A percentile compares a stretch with the other conserved stretches of the same genome.
phyloP scores from a whole-genome alignment of 1,284 basidiomycete genomes.

The Agroathelia rolfsii region DNA sequence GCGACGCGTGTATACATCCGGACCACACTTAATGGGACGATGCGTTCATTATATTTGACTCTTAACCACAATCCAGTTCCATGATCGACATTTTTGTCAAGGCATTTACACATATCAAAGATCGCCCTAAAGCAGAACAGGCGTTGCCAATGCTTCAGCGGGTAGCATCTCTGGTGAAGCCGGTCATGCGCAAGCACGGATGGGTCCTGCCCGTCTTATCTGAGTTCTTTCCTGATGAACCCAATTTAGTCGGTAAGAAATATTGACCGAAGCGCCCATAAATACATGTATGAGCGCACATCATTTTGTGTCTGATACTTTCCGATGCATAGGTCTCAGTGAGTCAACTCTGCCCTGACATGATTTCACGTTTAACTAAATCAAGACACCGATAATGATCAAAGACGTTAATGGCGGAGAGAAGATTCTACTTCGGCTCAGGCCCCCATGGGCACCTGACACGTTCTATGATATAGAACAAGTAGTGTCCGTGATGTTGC shows the following conservation, averaged over 20 bases:
- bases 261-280: too few species aligned
- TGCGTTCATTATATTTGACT: too few species aligned
- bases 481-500: conserved; percentile 72
- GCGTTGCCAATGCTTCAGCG: conserved; percentile 61
- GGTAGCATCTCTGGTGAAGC: conserved; percentile 75
- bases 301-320: too few species aligned
- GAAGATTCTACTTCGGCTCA: conserved; percentile 72
- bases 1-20: too few species aligned
- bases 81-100: conserved; percentile 46
- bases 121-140: conserved; percentile 46
- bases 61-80: too few species aligned
- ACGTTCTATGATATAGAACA: conserved; percentile 72
- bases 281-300: too few species aligned
- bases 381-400: too few species aligned
- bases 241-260: conserved; percentile 60
- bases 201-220: conserved; percentile 77
- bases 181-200: conserved; percentile 75
- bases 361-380: too few species aligned
- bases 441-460: conserved; percentile 57
- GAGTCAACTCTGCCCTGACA: too few species aligned
- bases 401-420: conserved; percentile 69
- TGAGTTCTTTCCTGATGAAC: conserved; percentile 78
- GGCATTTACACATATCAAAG: conserved; percentile 60
- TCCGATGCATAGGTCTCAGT: conserved; percentile 25
- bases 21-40: too few species aligned